Conservation (phyloP, 768 basidiomycete genomes). For the Leccinellum luteum region DNA sequence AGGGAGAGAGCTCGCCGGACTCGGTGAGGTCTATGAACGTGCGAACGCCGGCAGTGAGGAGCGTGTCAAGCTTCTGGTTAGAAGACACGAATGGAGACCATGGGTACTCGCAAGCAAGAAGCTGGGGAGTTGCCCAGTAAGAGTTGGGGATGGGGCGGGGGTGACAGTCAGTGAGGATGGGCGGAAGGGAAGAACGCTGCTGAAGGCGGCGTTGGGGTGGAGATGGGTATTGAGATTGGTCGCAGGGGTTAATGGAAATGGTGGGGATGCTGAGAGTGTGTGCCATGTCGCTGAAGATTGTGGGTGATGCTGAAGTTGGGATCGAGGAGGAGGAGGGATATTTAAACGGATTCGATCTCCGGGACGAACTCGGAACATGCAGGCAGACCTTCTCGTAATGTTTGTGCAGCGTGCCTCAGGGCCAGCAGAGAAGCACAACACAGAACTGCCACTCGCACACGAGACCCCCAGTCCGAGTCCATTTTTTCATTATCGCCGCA, state of each 20-base stretch:
- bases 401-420: constrained; percentile 10
- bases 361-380: not conserved
- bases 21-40: constrained; percentile 88
- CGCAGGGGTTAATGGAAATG: constrained; percentile 8
- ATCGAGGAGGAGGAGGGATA: constrained; percentile 1
- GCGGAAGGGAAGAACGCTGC: constrained; percentile 20
- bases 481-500: constrained; percentile 18
- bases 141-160: constrained; percentile 76
- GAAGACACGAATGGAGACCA: constrained; percentile 57
- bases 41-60: constrained; percentile 69
- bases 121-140: constrained; percentile 73
- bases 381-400: constrained; percentile 2
- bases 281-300: constrained; percentile 8
- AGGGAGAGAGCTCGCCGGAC: constrained; percentile 68
- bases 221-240: not conserved
- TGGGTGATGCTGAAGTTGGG: not conserved
- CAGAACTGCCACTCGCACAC: constrained; percentile 14
- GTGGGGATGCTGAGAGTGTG: constrained; percentile 5
- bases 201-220: not conserved
- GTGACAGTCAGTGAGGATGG: constrained; percentile 10
- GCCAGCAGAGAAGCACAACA: constrained; percentile 1
- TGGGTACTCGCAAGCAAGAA: constrained; percentile 82
- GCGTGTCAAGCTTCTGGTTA: constrained; percentile 69
- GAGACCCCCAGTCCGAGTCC: constrained; percentile 5
- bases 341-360: constrained; percentile 14